Evolutionary conservation across 106 monocot species (phyloP).

Genomic region (Phalaenopsis equestris): DNA sequence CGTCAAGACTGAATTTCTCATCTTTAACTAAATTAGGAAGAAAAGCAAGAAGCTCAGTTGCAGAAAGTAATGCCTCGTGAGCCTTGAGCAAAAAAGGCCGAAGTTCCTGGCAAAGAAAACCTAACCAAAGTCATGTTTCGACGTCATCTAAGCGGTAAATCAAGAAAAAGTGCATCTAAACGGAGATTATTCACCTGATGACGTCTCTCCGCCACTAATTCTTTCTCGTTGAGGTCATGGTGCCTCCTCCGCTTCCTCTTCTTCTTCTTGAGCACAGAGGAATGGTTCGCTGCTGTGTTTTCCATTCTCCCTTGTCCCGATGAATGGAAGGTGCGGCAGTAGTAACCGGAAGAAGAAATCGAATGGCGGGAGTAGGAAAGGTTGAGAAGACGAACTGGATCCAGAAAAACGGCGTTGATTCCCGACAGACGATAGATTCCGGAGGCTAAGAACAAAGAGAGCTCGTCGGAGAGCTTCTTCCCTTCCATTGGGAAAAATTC

Average conservation of each 20-base stretch:
- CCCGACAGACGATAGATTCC: constrained; percentile 55
- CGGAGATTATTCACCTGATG: constrained; percentile 41
- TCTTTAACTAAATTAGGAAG: constrained; percentile 37
- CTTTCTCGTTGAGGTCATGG: constrained; percentile 49
- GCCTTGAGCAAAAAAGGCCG: constrained; percentile 72
- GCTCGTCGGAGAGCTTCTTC: constrained; percentile 11
- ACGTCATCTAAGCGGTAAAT: not conserved
- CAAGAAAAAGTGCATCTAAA: not conserved
- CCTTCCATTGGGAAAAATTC: not conserved
- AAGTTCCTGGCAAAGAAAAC: constrained; percentile 25
- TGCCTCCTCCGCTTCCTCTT: constrained; percentile 36
- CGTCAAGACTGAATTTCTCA: not conserved
- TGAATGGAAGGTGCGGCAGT: constrained; percentile 54
- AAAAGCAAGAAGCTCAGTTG: constrained; percentile 26
- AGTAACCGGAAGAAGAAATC: constrained; percentile 57
- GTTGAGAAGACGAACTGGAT: constrained; percentile 78
- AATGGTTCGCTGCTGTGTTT: not conserved
- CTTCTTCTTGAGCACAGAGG: constrained; percentile 22
- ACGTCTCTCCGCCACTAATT: constrained; percentile 50
- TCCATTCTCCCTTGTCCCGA: not conserved
- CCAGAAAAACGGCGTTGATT: constrained; percentile 43
- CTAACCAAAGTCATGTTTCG: not conserved
- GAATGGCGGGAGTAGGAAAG: constrained; percentile 47
- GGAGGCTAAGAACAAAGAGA: constrained; percentile 44
- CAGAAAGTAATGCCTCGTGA: constrained; percentile 37